These are phyloP conservation scores for Tricholoma matsutake DNA, from an alignment of 768 basidiomycete genomes.

Conservation along the genomic window DNA sequence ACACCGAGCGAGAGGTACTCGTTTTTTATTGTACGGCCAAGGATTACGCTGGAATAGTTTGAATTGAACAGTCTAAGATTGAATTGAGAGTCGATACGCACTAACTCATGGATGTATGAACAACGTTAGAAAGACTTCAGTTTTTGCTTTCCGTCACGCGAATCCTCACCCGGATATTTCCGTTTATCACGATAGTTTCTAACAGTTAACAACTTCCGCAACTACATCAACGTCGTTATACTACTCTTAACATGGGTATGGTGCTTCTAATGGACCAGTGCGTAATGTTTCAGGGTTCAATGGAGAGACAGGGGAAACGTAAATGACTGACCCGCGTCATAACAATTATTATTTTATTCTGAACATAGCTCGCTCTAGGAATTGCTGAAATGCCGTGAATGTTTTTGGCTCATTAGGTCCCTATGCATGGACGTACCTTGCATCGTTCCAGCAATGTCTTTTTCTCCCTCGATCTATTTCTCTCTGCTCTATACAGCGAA, in stretches of 20 bases:
- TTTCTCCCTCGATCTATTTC: not conserved
- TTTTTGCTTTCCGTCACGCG: conserved; percentile 13
- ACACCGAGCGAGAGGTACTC: conserved; percentile 76
- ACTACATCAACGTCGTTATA: no score
- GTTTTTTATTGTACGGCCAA: conserved; percentile 78
- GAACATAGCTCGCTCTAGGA: not conserved
- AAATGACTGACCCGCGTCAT: no score
- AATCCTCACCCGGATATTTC: conserved; percentile 17
- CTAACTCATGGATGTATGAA: conserved; percentile 19
- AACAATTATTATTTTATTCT: not conserved
- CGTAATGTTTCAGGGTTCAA: no score
- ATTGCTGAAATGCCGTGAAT: not conserved
- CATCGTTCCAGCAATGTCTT: not conserved
- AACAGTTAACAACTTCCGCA: no score
- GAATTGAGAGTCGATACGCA: conserved; percentile 7
- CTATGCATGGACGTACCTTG: not conserved
- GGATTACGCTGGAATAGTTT: conserved; percentile 50
- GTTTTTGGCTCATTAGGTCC: not conserved
- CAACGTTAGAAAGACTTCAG: conserved; percentile 7
- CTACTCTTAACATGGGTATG: no score
- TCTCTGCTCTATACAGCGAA: not conserved
- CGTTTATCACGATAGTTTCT: conserved; percentile 8
- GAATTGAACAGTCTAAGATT: not conserved
- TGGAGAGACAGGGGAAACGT: no score
- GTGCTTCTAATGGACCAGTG: no score